Evolutionary conservation across 805 yeast species (phyloP).

Genomic region (Myxozyma udenii): DNA sequence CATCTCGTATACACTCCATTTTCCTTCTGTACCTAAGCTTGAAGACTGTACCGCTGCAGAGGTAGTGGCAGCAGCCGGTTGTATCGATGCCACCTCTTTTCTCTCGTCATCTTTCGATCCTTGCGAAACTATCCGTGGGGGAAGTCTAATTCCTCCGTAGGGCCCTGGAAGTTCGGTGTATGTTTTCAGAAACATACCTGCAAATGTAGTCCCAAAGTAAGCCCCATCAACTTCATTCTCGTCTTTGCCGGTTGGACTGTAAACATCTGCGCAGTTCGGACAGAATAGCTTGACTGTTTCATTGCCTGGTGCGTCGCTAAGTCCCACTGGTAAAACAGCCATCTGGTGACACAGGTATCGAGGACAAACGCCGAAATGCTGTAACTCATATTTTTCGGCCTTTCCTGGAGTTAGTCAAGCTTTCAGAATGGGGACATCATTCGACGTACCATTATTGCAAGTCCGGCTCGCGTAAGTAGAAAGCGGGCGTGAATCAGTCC

Average conservation of each 20-base stretch:
- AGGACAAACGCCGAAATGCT: conserved; percentile 89
- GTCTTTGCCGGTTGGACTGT: conserved; percentile 81
- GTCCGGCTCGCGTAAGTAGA: conserved; percentile 83
- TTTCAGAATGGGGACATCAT: too few species aligned
- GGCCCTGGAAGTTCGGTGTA: conserved; percentile 66
- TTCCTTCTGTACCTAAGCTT: conserved; percentile 1
- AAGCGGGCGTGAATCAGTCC: conserved; percentile 93
- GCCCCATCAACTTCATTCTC: conserved; percentile 93
- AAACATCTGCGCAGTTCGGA: conserved; percentile 90
- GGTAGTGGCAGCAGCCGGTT: not conserved
- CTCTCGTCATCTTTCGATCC: not conserved
- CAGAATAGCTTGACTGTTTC: conserved; percentile 91
- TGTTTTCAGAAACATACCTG: conserved; percentile 86
- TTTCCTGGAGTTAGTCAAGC: too few species aligned
- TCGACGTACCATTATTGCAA: conserved; percentile 59
- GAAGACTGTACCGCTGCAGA: not conserved
- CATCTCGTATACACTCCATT: conserved; percentile 49
- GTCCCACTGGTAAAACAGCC: conserved; percentile 87
- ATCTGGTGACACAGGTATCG: conserved; percentile 85
- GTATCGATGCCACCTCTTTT: not conserved
- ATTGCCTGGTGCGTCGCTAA: conserved; percentile 84
- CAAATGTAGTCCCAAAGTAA: conserved; percentile 92
- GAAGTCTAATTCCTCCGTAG: conserved; percentile 19
- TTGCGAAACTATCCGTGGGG: too few species aligned
- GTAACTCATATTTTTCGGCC: conserved; percentile 87